A percentile compares a stretch with the other conserved stretches of the same genome.
These are phyloP conservation scores for Dothiorella sarmentorum DNA, from an alignment of 2,329 filamentous ascomycete genomes.

Conservation along the genomic window DNA sequence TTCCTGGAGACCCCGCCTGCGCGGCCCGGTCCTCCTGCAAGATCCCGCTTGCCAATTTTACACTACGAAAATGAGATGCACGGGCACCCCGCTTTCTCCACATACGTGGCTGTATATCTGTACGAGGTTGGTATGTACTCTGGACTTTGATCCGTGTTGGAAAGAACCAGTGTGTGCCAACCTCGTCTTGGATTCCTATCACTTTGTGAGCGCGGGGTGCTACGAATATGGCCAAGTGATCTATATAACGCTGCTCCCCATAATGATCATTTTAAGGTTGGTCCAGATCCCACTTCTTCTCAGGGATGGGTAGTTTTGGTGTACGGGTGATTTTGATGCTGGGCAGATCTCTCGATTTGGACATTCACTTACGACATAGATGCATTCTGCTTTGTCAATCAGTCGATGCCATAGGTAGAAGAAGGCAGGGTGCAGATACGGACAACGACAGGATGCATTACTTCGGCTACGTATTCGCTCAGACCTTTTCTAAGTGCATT, in stretches of 20 bases:
- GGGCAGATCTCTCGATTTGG: no score
- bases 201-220: no score
- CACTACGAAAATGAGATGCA: conserved; percentile 1
- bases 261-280: no score
- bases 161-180: no score
- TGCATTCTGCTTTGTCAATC: background rate
- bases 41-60: background rate
- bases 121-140: background rate
- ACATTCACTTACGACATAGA: background rate
- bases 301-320: no score
- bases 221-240: no score
- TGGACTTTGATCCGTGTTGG: no score
- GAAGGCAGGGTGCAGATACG: background rate
- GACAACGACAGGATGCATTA: background rate
- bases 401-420: background rate
- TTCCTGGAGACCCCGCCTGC: background rate
- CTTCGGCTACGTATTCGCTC: background rate
- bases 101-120: background rate
- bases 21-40: conserved; percentile 10
- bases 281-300: background rate
- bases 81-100: background rate
- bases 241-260: no score
- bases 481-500: background rate
- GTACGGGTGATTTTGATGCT: no score
- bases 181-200: no score